Base-by-base conservation (phyloP, 1,139 yeast species). In the Nakaseomyces uthaithaninus region DNA sequence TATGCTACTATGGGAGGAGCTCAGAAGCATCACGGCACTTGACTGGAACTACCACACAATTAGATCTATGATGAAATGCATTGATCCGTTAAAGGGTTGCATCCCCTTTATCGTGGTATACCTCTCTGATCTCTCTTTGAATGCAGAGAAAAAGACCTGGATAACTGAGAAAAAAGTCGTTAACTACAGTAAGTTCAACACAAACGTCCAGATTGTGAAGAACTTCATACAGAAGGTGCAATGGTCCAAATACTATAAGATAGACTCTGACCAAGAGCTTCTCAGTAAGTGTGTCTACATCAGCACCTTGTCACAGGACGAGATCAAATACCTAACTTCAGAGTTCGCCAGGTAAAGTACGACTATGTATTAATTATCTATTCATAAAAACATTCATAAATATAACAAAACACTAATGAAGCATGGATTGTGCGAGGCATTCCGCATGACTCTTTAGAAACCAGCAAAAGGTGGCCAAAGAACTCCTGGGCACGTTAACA, bases 51-150 rank as follows among this genome's bases (percentile, higher is more conserved):
- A 85, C 57, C 63, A 72, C 41, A 72, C 73, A 41, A 68, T 89
- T 45, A 69, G 96, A 48, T 61, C 69, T 17, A 74, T 81, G 44
- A 69, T 86, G 47, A 75, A 74, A 48, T 71, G 68, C 33, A 66
- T 80, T 45, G 74, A 74, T 42, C 86, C 87, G 11, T 72, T 84
- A 1, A 71, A 68, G 44, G 97, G 97, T 1, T 80, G 94, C 52
- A 77, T 89, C 38, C 97, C 97, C 19, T 89, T 87, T 59, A 75
- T 89, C 40, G 95, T 94, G 2, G 68, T 91, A 33, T 87, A 85
- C 53, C 62, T 91, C 39, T 80, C 89, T 2, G 97, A 91, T 59
- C 69, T 89, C 53, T 77, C 85, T 1, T 75, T 80, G 57, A 86
- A 86, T 58, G 77, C 87, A 3, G 93, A 85, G 54, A 70, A 87